Evolutionary conservation across 179 eudicot genomes (phyloP).

Genomic region (Pouteria campechiana): DNA sequence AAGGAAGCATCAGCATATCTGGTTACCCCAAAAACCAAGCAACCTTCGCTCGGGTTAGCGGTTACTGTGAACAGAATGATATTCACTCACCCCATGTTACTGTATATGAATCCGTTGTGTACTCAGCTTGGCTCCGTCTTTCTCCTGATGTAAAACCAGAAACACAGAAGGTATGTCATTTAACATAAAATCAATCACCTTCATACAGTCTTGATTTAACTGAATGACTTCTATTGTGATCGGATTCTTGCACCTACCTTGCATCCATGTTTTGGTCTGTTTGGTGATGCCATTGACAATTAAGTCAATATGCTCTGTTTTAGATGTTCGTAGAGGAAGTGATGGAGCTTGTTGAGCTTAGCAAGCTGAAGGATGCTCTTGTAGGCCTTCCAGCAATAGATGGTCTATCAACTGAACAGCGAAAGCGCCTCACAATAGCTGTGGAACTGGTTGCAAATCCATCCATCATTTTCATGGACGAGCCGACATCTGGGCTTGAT

Average conservation of each 20-base stretch:
- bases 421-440: slow-evolving; percentile 71
- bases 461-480: slow-evolving; percentile 75
- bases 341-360: slow-evolving; percentile 63
- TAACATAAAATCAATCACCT: background rate
- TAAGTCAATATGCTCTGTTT: background rate
- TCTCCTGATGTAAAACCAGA: slow-evolving; percentile 31
- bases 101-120: slow-evolving; percentile 69
- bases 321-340: slow-evolving; percentile 69
- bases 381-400: slow-evolving; percentile 63
- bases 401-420: slow-evolving; percentile 64
- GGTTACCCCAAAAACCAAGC: slow-evolving; percentile 74
- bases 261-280: background rate
- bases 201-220: no score
- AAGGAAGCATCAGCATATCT: slow-evolving; percentile 58
- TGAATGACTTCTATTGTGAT: no score
- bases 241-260: background rate
- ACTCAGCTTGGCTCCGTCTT: slow-evolving; percentile 82
- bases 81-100: slow-evolving; percentile 79
- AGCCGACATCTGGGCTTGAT: slow-evolving; percentile 84
- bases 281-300: background rate
- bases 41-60: slow-evolving; percentile 73
- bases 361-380: slow-evolving; percentile 32
- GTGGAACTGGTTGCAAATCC: slow-evolving; percentile 80
- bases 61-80: slow-evolving; percentile 79
- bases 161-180: slow-evolving; percentile 33